Conservation (phyloP, 495 filamentous ascomycete genomes). For the Massariosphaeria phaeospora region DNA sequence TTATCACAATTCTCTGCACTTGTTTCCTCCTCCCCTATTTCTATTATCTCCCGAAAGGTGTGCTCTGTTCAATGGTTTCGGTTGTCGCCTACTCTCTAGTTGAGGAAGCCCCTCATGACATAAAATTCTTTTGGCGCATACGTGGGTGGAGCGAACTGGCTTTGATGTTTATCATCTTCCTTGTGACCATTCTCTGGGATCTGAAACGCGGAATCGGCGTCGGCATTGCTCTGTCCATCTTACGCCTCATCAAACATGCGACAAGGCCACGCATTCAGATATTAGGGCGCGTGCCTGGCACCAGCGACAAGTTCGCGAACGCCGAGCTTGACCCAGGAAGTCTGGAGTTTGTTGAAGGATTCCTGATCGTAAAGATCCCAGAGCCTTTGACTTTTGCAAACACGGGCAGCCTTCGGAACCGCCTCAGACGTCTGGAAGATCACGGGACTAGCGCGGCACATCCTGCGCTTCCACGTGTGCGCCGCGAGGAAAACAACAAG, state of each 20-base stretch:
- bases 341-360: slow-evolving; percentile 85
- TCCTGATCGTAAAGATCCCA: slow-evolving; percentile 92
- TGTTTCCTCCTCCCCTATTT: slow-evolving; percentile 82
- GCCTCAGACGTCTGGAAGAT: slow-evolving; percentile 75
- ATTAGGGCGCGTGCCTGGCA: slow-evolving; percentile 80
- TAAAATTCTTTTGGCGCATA: slow-evolving; percentile 82
- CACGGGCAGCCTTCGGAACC: slow-evolving; percentile 82
- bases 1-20: slow-evolving; percentile 76
- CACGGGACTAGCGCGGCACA: slow-evolving; percentile 83
- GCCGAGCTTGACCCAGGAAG: slow-evolving; percentile 71
- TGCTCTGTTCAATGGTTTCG: slow-evolving; percentile 88
- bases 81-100: slow-evolving; percentile 92
- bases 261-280: slow-evolving; percentile 96
- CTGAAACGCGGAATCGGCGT: slow-evolving; percentile 68
- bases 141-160: slow-evolving; percentile 77
- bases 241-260: slow-evolving; percentile 82
- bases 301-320: slow-evolving; percentile 72
- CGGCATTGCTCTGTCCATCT: slow-evolving; percentile 78
- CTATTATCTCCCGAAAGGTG: slow-evolving; percentile 95
- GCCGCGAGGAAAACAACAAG: slow-evolving; percentile 65
- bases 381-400: slow-evolving; percentile 97
- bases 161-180: slow-evolving; percentile 85
- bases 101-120: slow-evolving; percentile 89
- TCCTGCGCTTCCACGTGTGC: slow-evolving; percentile 74
- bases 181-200: slow-evolving; percentile 79